Evolutionary conservation across 768 basidiomycete species (phyloP), one percentile per base, ranked within the genome.

Genomic region (Boletus reticulatus): DNA sequence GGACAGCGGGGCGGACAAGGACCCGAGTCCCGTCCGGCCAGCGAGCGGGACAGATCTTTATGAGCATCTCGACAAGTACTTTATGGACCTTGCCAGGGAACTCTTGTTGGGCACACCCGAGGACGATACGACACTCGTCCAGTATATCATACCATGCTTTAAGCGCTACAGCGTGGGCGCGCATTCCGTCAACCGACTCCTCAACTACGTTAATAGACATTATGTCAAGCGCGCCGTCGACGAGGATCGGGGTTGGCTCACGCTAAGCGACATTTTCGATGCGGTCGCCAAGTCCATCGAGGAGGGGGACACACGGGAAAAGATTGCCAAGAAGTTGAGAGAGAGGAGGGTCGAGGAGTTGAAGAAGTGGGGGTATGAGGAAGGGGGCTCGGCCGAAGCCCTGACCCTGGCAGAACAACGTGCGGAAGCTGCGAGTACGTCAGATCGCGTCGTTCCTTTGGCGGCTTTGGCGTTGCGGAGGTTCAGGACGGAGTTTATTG

Each of bases 191-290:
- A 80, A 86, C 70, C 82, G 89, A 62, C 81, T 91, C 32, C 78
- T 90, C 62, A 89, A 83, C 74, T 91, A 91, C 60, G 76, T 84
- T 45, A 84, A 84, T 64, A 73, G 83, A 37, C 86, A 88, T 68
- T 86, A 86, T 66, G 85, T 91, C 58, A 87, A 87, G 66, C 84
- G 88, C 27, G 86, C 85, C 43, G 76, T 87, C 16, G 88, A 91
- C 69, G 88, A 91, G 69, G 89, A 89, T 71, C 81, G 77, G 59
- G 88, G 89, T 41, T 91, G 89, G 89, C 76, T 90, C 41, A 80
- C 84, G 31, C 73, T 89, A 42, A 76, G 75, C 49, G 88, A 89
- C 65, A 78, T 87, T 16, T 69, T 89, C 57, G 80, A 85, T 63
- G 79, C 80, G 24, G 80, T 84, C 50, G 80, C 82, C 48, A 81